Evolutionary conservation across 2,329 filamentous ascomycete genomes (phyloP).

Genomic region (Trichoderma harzianum): DNA sequence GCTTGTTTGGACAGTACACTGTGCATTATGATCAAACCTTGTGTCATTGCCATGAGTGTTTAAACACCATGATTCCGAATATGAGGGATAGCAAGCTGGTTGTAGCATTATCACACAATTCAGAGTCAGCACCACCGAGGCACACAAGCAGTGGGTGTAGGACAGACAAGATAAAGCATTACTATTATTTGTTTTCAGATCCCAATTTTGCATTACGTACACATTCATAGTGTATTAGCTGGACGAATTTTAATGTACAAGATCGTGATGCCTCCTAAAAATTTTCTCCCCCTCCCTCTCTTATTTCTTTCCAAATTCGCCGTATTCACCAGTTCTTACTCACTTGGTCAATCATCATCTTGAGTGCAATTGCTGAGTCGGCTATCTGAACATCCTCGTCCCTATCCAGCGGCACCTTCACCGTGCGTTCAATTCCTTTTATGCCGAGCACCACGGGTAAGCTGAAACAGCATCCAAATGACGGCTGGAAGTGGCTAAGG

Average conservation of each 20-base stretch:
- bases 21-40: not conserved
- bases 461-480: conserved; percentile 47
- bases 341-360: not conserved
- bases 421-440: conserved; percentile 30
- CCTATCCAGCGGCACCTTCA: not conserved
- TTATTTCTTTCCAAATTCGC: not conserved
- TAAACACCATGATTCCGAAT: not conserved
- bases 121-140: not conserved
- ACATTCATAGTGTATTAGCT: not conserved
- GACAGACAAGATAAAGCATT: not conserved
- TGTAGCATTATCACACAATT: not conserved
- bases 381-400: not conserved
- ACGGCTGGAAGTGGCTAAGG: conserved; percentile 47
- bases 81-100: not conserved
- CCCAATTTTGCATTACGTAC: not conserved
- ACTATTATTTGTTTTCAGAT: not conserved
- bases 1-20: not conserved
- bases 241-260: not conserved
- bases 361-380: not conserved
- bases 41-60: not conserved
- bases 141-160: not conserved
- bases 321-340: not conserved
- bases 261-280: not conserved
- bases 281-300: not conserved
- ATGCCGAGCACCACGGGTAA: conserved; percentile 48